A percentile compares a stretch with the other conserved stretches of the same genome.
These are phyloP conservation scores for Coemansia sp. DNA, from an alignment of 192 early-diverging fungal genomes.

Conservation along the genomic window DNA sequence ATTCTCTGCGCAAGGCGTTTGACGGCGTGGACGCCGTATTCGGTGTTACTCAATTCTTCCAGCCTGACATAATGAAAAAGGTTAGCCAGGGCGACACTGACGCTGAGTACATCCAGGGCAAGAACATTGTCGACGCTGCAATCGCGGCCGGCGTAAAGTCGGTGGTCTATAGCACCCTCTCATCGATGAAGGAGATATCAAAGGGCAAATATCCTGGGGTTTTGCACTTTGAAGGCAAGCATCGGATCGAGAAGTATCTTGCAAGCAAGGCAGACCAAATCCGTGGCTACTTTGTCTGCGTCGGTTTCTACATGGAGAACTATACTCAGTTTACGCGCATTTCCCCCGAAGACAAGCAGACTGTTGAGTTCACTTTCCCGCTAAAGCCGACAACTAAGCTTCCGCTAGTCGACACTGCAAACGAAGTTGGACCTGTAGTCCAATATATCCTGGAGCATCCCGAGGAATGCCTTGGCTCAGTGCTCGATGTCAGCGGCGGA, in stretches of 20 bases:
- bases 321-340: slow-evolving; percentile 23
- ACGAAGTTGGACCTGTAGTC: slow-evolving; percentile 34
- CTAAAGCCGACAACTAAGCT: slow-evolving; percentile 18
- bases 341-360: slow-evolving; percentile 26
- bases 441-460: slow-evolving; percentile 28
- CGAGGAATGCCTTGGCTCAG: slow-evolving; percentile 18
- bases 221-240: slow-evolving; percentile 35
- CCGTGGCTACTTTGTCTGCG: slow-evolving; percentile 13
- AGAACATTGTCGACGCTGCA: slow-evolving; percentile 36
- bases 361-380: slow-evolving; percentile 35
- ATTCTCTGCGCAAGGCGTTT: slow-evolving; percentile 24
- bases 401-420: slow-evolving; percentile 32
- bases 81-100: slow-evolving; percentile 11
- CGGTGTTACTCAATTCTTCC: slow-evolving; percentile 34
- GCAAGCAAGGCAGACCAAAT: slow-evolving; percentile 23
- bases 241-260: slow-evolving; percentile 34
- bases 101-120: slow-evolving; percentile 37
- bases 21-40: slow-evolving; percentile 26
- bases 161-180: slow-evolving; percentile 28
- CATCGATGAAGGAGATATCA: slow-evolving; percentile 22
- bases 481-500: slow-evolving; percentile 18
- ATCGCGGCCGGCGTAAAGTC: slow-evolving; percentile 19
- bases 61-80: slow-evolving; percentile 5
- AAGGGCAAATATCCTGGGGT: slow-evolving; percentile 27
- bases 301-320: slow-evolving; percentile 43